Evolutionary conservation across 2,329 filamentous ascomycete genomes (phyloP), one percentile per base, ranked within the genome.

Genomic region (Cercospora citrullina): DNA sequence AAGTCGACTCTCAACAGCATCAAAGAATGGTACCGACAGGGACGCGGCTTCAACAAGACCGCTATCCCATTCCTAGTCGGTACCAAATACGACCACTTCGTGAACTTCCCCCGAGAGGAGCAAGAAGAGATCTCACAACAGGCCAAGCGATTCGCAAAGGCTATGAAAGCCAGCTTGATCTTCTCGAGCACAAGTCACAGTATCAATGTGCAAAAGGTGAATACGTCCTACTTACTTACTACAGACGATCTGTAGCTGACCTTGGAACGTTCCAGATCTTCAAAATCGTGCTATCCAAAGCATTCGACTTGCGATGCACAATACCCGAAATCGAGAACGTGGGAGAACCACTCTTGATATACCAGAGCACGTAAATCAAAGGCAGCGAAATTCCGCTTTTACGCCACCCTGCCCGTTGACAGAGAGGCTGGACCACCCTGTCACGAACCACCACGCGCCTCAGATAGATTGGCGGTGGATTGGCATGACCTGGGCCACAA

Each of bases 11-110:
- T 99, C 74, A 99, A 99, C 83, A 97, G 93, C 76, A 98, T 99
- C 85, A 99, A 99, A 84, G 95, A 99, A 80, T 99, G 95, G 95
- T 99, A 99, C 79, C 88, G 95, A 65, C 95, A 99, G 81, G 95
- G 95, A 59, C 88, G 95, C 72, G 95, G 95, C 26, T 99, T 99
- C 86, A 99, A 99, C 86, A 99, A 99, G 86, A 99, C 95, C 14
- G 95, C 95, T n/a, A 99, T 99, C 73, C 95, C 95, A 0, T 97
- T 99, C 77, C 82, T 99, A 26, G 92, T 99, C 18, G 95, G 95
- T 68, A 99, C 95, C 39, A 99, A 99, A 81, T 99, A 98, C 80
- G 95, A 99, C 77, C 95, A 98, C 78, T 99, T 99, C 83, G 94
- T 99, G 81, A 99, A 98, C 82, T 97, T 99, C 77, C 94, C 95